A percentile compares a stretch with the other conserved stretches of the same genome.
phyloP scores from a whole-genome alignment of 495 filamentous ascomycete species.

The Hypoxylon rickii region DNA sequence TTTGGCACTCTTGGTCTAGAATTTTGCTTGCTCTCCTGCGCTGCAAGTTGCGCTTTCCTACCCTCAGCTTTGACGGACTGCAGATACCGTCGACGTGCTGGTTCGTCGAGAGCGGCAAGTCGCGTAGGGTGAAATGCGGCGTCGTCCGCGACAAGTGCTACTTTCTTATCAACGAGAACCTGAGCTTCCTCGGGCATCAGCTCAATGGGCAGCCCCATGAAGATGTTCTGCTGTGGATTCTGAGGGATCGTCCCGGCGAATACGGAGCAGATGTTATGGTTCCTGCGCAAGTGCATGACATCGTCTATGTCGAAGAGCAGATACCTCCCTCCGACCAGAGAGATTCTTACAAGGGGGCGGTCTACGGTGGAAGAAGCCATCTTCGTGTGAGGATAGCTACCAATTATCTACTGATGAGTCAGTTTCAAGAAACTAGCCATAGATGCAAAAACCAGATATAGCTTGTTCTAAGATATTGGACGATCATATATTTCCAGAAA shows the following conservation, averaged over 20 bases:
- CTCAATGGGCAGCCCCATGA: conserved; percentile 85
- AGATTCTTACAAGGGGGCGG: conserved; percentile 69
- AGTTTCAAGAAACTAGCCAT: conserved; percentile 11
- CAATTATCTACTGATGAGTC: conserved; percentile 23
- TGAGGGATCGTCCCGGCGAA: conserved; percentile 88
- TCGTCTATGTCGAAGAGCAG: conserved; percentile 85
- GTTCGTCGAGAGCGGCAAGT: conserved; percentile 60
- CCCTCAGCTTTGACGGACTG: conserved; percentile 46
- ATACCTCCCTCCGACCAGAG: conserved; percentile 77
- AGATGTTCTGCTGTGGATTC: conserved; percentile 91
- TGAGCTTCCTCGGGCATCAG: conserved; percentile 89
- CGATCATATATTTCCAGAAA: conserved; percentile 47
- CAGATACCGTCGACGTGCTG: conserved; percentile 56
- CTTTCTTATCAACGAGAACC: conserved; percentile 77
- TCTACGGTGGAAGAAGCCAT: conserved; percentile 32
- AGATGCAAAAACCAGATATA: neutral
- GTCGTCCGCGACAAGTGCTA: conserved; percentile 82
- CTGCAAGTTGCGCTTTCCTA: conserved; percentile 44
- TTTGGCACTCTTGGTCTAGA: conserved; percentile 9
- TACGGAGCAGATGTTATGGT: conserved; percentile 85
- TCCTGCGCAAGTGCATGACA: conserved; percentile 77
- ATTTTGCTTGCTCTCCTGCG: conserved; percentile 31
- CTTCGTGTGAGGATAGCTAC: conserved; percentile 2
- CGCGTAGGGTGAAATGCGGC: conserved; percentile 63
- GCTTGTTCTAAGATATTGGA: neutral